Percentiles rank a stretch among this genome's conserved stretches.
Conservation (phyloP, 176 grass and related monocot species). For the Rhipidocladum racemiflorum region DNA sequence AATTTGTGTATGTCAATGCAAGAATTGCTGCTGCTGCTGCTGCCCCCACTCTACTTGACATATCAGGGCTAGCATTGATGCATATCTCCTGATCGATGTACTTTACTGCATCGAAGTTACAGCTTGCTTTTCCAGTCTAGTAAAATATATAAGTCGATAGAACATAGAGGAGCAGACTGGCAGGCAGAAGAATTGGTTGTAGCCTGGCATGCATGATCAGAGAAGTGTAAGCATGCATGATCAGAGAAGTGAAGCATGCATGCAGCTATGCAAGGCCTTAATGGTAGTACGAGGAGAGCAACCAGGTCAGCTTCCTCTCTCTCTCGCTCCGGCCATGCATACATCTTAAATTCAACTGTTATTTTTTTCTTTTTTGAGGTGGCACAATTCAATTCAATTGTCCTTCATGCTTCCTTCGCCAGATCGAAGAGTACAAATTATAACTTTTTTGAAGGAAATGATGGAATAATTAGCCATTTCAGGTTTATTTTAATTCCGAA, state of each 20-base stretch:
- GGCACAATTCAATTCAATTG: too few species aligned
- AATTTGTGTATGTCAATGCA: slow-evolving; percentile 27
- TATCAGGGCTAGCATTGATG: not conserved
- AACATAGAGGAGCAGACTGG: slow-evolving; percentile 35
- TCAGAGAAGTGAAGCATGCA: too few species aligned
- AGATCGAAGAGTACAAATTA: too few species aligned
- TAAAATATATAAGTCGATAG: slow-evolving; percentile 13
- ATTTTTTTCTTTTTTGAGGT: not conserved
- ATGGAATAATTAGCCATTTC: too few species aligned
- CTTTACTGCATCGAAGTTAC: not conserved
- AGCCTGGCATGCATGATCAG: not conserved
- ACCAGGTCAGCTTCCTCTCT: not conserved
- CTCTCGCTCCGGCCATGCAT: not conserved
- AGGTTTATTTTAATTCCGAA: too few species aligned
- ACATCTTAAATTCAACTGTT: not conserved
- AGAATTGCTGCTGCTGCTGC: not conserved
- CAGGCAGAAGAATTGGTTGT: slow-evolving; percentile 21
- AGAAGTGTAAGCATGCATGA: slow-evolving; percentile 17
- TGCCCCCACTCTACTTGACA: slow-evolving; percentile 16
- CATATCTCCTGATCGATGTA: not conserved
- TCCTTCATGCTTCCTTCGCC: too few species aligned
- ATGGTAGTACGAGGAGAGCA: slow-evolving; percentile 1
- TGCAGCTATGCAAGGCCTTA: not conserved
- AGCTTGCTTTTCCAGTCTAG: slow-evolving; percentile 10
- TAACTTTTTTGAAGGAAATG: too few species aligned